Conservation (phyloP, 495 filamentous ascomycete genomes). For the Xylaria scruposa region DNA sequence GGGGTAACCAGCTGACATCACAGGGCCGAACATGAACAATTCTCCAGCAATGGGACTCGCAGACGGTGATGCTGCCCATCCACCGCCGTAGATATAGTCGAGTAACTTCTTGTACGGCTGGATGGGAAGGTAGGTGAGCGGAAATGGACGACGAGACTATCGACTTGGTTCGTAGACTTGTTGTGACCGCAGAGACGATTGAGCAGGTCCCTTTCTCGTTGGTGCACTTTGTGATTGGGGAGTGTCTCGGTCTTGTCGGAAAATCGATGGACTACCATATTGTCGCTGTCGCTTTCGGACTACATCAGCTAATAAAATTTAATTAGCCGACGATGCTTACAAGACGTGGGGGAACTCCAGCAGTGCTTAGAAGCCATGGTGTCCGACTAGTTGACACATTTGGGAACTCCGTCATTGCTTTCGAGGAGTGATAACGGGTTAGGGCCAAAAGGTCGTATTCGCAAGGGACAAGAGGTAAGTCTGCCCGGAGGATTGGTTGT, state of each 20-base stretch:
- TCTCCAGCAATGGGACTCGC: not conserved
- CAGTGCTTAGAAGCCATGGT: not conserved
- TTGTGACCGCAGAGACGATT: not conserved
- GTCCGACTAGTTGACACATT: not conserved
- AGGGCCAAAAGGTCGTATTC: not conserved
- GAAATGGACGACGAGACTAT: not conserved
- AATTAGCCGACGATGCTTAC: not conserved
- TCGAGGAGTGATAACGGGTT: not conserved
- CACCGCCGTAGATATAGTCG: not conserved
- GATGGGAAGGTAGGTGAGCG: not conserved
- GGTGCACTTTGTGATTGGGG: not conserved
- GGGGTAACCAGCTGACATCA: not conserved
- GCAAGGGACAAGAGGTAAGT: not conserved
- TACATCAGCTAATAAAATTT: not conserved
- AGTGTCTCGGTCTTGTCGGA: not conserved
- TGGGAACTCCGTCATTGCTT: not conserved
- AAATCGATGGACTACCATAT: not conserved
- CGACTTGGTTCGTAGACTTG: not conserved
- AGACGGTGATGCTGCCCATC: not conserved
- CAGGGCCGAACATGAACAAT: not conserved
- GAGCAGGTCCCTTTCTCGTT: not conserved
- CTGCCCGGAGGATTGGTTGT: not conserved
- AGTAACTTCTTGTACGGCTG: not conserved
- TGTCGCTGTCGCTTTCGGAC: not conserved
- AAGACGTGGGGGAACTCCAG: not conserved